Evolutionary conservation across 2,329 filamentous ascomycete species (phyloP), one percentile per base, ranked within the genome.

Genomic region (Verticillium nubilum): DNA sequence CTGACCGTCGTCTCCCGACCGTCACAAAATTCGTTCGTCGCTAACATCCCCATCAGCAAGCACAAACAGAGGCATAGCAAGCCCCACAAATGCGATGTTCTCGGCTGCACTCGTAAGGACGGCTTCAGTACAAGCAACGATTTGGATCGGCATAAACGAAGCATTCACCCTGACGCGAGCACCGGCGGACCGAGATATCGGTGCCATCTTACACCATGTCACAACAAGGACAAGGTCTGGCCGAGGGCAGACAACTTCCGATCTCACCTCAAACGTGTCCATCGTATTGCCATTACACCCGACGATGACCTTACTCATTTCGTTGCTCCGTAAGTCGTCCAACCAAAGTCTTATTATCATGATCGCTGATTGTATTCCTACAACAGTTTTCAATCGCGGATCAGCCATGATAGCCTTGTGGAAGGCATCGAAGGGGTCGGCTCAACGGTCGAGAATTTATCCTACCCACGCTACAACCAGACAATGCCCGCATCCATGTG

Each of bases 231-330:
- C 1, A 96, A 96, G 70, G 75, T 81, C 35, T 97, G 91, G 91
- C 88, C 89, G 1, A 84, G 93, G 25, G 78, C 87, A 56, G 93
- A 97, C 72, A 97, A 97, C 68, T 97, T 97, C 71, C 87, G 87
- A 62, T 86, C 88, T 35, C 93, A 97, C 69, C 80, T 96, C 53
- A 78, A 76, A 56, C 83, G 88, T 12, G 85, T 91, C 67, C 92
- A 97, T 70, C 62, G 64, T 0, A 70, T 72, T 3, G 28, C 68
- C 1, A 69, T 79, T 10, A 59, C 61, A 3, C 61, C 69, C 2
- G 77, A 78, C 2, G 72, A 74, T 19, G 73, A 78, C 31, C 62
- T 83, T 4, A 68, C 70, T 23, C 47, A 65, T 13, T 82, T 65
- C 56, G 56, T 67, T 17, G 62, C 67, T 57, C 66, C 63, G 73